These are phyloP conservation scores for Capniomyces stellatus DNA, from an alignment of 371 early-diverging fungal genomes.

Conservation along the genomic window DNA sequence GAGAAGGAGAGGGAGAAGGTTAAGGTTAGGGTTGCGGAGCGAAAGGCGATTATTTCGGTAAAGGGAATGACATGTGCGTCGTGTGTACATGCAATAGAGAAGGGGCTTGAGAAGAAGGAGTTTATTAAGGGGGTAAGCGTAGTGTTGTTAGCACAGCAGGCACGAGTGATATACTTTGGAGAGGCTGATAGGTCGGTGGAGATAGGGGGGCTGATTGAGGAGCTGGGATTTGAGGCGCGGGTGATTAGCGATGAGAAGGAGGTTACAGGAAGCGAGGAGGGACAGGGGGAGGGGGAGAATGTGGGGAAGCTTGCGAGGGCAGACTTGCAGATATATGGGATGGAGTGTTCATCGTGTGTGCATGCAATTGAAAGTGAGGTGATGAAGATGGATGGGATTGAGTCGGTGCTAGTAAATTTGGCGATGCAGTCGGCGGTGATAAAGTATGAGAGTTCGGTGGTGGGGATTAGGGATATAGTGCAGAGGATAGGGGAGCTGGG, in stretches of 20 bases:
- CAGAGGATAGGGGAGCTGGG: constrained; percentile 63
- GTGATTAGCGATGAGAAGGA: constrained; percentile 20
- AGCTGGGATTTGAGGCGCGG: constrained; percentile 66
- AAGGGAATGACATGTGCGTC: constrained; percentile 78
- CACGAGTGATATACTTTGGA: constrained; percentile 45
- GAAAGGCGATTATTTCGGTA: constrained; percentile 20
- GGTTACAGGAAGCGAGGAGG: constrained; percentile 5
- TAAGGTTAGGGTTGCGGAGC: neutral
- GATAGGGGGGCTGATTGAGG: constrained; percentile 46
- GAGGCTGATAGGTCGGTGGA: constrained; percentile 16
- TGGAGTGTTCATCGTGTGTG: constrained; percentile 75
- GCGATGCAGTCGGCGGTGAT: constrained; percentile 51
- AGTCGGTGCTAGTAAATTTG: constrained; percentile 47
- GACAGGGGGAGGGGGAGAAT: constrained; percentile 8
- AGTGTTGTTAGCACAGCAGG: constrained; percentile 62
- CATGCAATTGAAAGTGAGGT: constrained; percentile 54
- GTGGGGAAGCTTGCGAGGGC: constrained; percentile 13
- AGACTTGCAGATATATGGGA: constrained; percentile 68
- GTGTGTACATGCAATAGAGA: constrained; percentile 66
- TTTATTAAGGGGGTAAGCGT: constrained; percentile 40
- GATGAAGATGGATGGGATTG: constrained; percentile 36
- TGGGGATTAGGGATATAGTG: constrained; percentile 66
- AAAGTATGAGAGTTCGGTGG: constrained; percentile 34
- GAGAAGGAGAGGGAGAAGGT: too few species aligned
- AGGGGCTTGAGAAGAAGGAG: constrained; percentile 23